Conservation (phyloP, 2,329 filamentous ascomycete genomes). For the Colletotrichum australisinense region DNA sequence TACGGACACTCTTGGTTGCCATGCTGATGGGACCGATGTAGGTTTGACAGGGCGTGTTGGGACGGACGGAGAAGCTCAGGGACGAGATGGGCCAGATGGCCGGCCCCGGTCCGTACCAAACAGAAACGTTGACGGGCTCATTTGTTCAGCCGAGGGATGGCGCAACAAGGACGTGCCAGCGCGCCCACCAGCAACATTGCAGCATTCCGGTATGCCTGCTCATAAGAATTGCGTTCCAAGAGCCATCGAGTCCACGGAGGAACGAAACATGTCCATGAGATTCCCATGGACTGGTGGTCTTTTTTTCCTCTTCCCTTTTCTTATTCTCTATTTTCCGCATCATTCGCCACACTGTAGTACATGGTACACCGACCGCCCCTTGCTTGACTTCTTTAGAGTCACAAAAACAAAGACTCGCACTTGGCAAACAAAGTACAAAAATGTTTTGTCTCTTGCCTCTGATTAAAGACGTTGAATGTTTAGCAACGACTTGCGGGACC, state of each 20-base stretch:
- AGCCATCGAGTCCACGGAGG: background rate
- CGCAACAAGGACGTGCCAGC: constrained; percentile 25
- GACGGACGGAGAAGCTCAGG: constrained; percentile 27
- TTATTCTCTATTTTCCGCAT: background rate
- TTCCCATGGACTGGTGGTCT: background rate
- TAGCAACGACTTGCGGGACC: background rate
- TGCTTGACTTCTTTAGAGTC: background rate
- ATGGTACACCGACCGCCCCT: background rate
- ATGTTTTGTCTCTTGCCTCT: constrained; percentile 19
- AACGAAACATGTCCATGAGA: background rate
- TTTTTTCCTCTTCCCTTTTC: background rate
- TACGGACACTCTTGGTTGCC: background rate
- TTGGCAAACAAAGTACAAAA: background rate
- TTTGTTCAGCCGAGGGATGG: constrained; percentile 19
- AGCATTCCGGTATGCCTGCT: constrained; percentile 16
- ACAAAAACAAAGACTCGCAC: background rate
- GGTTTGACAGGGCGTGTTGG: constrained; percentile 32
- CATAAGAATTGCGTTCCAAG: constrained; percentile 10
- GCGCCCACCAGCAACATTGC: constrained; percentile 21
- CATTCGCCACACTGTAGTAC: background rate
- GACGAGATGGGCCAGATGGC: background rate
- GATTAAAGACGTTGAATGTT: background rate
- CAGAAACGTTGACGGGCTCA: constrained; percentile 14
- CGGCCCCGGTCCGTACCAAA: constrained; percentile 5
- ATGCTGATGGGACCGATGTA: constrained; percentile 12